phyloP scores from a whole-genome alignment of 495 filamentous ascomycete genomes.

The Tuber aestivum region DNA sequence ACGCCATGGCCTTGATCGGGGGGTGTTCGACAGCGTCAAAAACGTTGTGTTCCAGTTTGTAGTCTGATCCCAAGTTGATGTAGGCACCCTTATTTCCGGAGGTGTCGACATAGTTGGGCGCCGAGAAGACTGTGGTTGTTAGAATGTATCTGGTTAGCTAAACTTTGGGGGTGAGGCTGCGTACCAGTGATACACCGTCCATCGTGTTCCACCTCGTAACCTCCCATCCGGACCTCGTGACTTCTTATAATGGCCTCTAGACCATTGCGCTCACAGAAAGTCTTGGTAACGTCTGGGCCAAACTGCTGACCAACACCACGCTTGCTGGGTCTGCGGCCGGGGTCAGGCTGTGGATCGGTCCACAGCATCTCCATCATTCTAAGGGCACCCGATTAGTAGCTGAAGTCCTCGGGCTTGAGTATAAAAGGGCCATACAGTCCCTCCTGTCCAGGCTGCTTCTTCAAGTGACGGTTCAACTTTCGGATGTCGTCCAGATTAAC shows the following conservation, averaged over 20 bases:
- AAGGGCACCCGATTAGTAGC: conserved; percentile 6
- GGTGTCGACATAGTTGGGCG: conserved; percentile 93
- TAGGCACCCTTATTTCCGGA: conserved; percentile 98
- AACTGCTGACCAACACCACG: conserved; percentile 94
- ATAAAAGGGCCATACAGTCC: conserved; percentile 51
- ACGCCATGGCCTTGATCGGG: conserved; percentile 89
- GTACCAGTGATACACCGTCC: conserved; percentile 90
- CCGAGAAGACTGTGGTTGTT: conserved; percentile 71
- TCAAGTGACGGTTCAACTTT: conserved; percentile 82
- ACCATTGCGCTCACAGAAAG: conserved; percentile 93
- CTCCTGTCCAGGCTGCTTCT: conserved; percentile 89
- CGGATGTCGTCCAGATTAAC: conserved; percentile 86
- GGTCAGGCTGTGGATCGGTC: conserved; percentile 86
- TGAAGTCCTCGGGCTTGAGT: background rate
- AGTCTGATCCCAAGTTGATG: conserved; percentile 91
- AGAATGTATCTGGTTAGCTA: conserved; percentile 15
- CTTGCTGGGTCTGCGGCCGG: conserved; percentile 90
- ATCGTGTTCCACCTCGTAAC: conserved; percentile 96
- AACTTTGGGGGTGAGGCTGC: conserved; percentile 18
- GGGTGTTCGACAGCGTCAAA: conserved; percentile 97
- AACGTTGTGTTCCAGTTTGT: conserved; percentile 82
- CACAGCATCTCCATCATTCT: conserved; percentile 99
- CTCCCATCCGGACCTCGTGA: conserved; percentile 96
- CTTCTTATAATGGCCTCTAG: conserved; percentile 91
- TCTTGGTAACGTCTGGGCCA: conserved; percentile 91